A percentile compares a stretch with the other conserved stretches of the same genome.
Conservation (phyloP, 805 yeast genomes). For the Scheffersomyces coipomensis region DNA sequence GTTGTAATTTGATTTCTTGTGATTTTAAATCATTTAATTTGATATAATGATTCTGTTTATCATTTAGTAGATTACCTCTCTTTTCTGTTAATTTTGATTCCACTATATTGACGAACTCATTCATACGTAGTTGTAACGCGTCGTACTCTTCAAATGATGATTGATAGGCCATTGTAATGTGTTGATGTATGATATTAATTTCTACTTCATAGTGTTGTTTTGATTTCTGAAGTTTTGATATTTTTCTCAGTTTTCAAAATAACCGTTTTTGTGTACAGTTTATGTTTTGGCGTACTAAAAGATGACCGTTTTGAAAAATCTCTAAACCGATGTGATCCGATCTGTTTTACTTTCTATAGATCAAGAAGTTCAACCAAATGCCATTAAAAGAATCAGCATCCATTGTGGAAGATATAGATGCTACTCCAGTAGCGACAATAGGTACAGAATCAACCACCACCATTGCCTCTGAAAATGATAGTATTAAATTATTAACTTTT, state of each 20-base stretch:
- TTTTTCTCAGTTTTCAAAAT: too few relatives aligned
- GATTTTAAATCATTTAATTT: conserved; percentile 28
- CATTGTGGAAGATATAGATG: too few relatives aligned
- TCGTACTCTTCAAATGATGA: conserved; percentile 28
- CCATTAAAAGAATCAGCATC: too few relatives aligned
- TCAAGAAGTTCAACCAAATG: too few relatives aligned
- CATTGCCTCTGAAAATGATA: conserved; percentile 9
- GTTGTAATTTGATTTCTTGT: conserved; percentile 28
- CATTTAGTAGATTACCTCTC: conserved; percentile 27
- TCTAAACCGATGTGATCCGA: too few relatives aligned
- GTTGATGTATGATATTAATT: too few relatives aligned
- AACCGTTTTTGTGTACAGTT: too few relatives aligned
- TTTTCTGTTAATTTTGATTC: conserved; percentile 13
- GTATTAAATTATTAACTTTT: conserved; percentile 58
- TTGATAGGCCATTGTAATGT: conserved; percentile 1
- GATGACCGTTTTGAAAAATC: too few relatives aligned
- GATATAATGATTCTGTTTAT: conserved; percentile 33
- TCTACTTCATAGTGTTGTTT: too few relatives aligned
- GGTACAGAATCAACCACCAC: not conserved
- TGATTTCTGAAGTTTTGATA: too few relatives aligned
- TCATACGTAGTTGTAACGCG: conserved; percentile 35
- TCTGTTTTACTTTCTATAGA: too few relatives aligned
- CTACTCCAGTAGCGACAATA: not conserved
- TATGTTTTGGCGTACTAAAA: too few relatives aligned
- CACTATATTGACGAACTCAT: conserved; percentile 38